Conservation (phyloP, 2,329 filamentous ascomycete species). For the Geosmithia morbida region DNA sequence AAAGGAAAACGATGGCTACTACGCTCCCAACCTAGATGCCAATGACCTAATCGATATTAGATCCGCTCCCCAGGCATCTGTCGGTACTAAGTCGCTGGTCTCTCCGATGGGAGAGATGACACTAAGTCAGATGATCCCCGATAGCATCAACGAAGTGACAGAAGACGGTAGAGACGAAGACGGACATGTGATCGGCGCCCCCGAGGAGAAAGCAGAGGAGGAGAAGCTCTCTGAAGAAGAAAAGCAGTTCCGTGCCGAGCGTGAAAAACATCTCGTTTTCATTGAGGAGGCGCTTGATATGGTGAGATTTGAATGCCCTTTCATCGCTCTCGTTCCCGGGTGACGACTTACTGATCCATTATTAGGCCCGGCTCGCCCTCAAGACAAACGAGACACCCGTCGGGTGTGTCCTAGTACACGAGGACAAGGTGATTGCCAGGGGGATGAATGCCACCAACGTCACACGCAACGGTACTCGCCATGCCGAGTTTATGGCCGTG, state of each 20-base stretch:
- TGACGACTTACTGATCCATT: not conserved
- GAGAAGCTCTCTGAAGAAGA: conserved; percentile 1
- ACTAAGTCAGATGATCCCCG: not conserved
- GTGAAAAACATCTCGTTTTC: conserved; percentile 34
- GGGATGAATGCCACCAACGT: conserved; percentile 97
- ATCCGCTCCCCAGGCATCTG: not conserved
- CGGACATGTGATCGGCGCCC: not conserved
- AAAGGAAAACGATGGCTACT: not conserved
- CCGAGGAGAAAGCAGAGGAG: not conserved
- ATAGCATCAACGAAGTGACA: not conserved
- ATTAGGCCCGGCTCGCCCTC: conserved; percentile 71
- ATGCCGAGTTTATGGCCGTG: conserved; percentile 90
- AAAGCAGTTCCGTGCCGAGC: conserved; percentile 9
- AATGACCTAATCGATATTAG: not conserved
- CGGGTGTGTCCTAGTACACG: conserved; percentile 81
- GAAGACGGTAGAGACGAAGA: not conserved
- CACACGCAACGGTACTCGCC: conserved; percentile 79
- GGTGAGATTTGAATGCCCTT: conserved; percentile 33
- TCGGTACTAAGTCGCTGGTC: not conserved
- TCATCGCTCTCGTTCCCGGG: not conserved
- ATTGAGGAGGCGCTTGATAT: conserved; percentile 80
- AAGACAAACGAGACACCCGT: conserved; percentile 85
- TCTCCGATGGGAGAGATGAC: not conserved
- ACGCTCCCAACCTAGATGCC: not conserved
- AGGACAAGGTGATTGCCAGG: conserved; percentile 64